Evolutionary conservation across 345 rosid genomes (phyloP).

Genomic region (Gynandropsis gynandra): DNA sequence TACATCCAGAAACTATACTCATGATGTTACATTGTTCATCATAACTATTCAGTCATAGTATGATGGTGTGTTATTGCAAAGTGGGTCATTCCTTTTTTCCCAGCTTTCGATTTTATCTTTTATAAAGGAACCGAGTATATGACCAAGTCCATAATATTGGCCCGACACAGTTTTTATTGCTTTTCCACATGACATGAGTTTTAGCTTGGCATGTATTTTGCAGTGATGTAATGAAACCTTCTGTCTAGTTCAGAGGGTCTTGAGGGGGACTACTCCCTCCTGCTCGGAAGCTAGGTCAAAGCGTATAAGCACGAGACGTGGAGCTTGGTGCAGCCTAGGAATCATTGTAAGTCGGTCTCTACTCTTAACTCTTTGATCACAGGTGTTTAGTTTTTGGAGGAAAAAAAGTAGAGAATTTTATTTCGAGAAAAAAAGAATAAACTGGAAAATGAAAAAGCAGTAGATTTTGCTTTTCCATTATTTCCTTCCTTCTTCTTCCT

Average conservation of each 20-base stretch:
- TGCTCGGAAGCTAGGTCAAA: conserved; percentile 24
- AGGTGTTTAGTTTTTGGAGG: neutral
- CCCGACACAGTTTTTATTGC: neutral
- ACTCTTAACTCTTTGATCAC: neutral
- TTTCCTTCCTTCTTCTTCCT: conserved; percentile 16
- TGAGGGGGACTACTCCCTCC: neutral
- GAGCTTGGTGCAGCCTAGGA: conserved; percentile 27
- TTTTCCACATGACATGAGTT: neutral
- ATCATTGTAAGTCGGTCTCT: conserved; percentile 31
- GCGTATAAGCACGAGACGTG: conserved; percentile 25
- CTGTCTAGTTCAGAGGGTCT: neutral
- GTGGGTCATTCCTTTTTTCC: conserved; percentile 13
- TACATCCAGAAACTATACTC: no score
- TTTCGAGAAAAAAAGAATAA: conserved; percentile 12
- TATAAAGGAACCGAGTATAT: conserved; percentile 5
- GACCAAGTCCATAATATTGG: neutral
- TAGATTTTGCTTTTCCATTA: conserved; percentile 12
- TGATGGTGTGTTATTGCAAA: conserved; percentile 23
- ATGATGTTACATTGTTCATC: conserved; percentile 22
- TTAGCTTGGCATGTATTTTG: neutral
- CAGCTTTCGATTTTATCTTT: conserved; percentile 17
- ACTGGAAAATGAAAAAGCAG: conserved; percentile 1
- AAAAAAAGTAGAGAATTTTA: neutral
- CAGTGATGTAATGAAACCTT: neutral
- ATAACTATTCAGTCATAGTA: conserved; percentile 3